Conservation (phyloP, 192 early-diverging fungal genomes). For the Coemansia sp. region DNA sequence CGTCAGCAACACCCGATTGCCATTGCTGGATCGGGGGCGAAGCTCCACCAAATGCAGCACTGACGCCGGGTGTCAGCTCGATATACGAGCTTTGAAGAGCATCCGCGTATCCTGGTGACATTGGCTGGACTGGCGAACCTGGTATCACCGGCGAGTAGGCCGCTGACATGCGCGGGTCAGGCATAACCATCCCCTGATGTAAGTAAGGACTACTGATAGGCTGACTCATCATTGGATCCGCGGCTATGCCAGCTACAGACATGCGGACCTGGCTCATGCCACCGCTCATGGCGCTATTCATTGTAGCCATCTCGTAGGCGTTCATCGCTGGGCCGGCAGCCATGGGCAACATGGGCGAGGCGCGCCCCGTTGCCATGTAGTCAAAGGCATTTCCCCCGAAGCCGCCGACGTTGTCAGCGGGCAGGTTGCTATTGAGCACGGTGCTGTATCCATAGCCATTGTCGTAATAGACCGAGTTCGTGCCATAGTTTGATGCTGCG, state of each 20-base stretch:
- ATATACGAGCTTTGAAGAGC: slow-evolving; percentile 9
- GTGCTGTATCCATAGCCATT: slow-evolving; percentile 57
- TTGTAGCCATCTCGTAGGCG: slow-evolving; percentile 50
- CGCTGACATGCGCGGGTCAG: slow-evolving; percentile 37
- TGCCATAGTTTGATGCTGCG: slow-evolving; percentile 40
- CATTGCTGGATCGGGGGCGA: slow-evolving; percentile 26
- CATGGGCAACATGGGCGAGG: slow-evolving; percentile 45
- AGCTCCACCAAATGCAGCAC: not conserved
- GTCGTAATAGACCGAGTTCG: slow-evolving; percentile 58
- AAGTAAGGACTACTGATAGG: slow-evolving; percentile 27
- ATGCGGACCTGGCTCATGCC: slow-evolving; percentile 21
- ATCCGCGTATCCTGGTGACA: slow-evolving; percentile 11
- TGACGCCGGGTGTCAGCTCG: not conserved
- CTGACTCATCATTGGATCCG: slow-evolving; percentile 51
- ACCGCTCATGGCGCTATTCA: slow-evolving; percentile 23
- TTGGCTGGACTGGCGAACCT: slow-evolving; percentile 2
- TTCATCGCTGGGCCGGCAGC: slow-evolving; percentile 23
- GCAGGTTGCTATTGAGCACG: slow-evolving; percentile 40
- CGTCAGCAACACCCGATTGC: slow-evolving; percentile 66
- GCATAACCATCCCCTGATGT: slow-evolving; percentile 22
- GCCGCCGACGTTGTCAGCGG: slow-evolving; percentile 16
- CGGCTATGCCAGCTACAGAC: slow-evolving; percentile 17
- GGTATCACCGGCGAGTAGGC: slow-evolving; percentile 17
- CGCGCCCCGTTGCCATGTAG: slow-evolving; percentile 39
- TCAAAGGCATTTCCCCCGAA: slow-evolving; percentile 30